Percentiles rank a stretch among this genome's conserved stretches.
These are phyloP conservation scores for Citrus reticulata DNA, from an alignment of 345 rosid genomes.

Conservation along the genomic window DNA sequence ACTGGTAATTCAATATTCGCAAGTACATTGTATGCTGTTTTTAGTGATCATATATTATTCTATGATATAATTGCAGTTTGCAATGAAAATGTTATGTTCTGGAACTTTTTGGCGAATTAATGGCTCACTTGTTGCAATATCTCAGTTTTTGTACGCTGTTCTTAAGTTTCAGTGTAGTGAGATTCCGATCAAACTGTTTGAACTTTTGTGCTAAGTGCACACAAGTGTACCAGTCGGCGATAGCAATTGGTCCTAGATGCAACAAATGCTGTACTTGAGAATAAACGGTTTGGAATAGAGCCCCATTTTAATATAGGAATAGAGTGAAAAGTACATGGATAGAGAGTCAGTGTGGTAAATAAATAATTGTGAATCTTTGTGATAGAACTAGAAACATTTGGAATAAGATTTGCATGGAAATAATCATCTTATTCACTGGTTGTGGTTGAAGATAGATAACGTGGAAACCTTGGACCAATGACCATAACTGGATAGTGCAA, in stretches of 20 bases:
- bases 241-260: neutral
- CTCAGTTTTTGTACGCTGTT: neutral
- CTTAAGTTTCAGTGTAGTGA: neutral
- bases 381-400: neutral
- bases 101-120: neutral
- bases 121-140: neutral
- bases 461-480: constrained; percentile 6
- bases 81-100: neutral
- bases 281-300: neutral
- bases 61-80: neutral
- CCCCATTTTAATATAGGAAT: neutral
- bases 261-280: neutral
- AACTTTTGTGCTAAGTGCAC: neutral
- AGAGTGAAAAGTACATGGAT: neutral
- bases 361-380: neutral
- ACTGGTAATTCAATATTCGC: neutral
- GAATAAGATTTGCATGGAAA: neutral
- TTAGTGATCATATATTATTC: neutral
- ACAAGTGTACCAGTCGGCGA: neutral
- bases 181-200: neutral
- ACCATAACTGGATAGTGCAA: constrained; percentile 20
- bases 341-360: neutral
- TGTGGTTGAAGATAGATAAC: constrained; percentile 14
- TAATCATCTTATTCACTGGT: neutral
- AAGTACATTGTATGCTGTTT: neutral